Base-by-base conservation (phyloP, 305 asterid species). In the Andrographis paniculata region DNA sequence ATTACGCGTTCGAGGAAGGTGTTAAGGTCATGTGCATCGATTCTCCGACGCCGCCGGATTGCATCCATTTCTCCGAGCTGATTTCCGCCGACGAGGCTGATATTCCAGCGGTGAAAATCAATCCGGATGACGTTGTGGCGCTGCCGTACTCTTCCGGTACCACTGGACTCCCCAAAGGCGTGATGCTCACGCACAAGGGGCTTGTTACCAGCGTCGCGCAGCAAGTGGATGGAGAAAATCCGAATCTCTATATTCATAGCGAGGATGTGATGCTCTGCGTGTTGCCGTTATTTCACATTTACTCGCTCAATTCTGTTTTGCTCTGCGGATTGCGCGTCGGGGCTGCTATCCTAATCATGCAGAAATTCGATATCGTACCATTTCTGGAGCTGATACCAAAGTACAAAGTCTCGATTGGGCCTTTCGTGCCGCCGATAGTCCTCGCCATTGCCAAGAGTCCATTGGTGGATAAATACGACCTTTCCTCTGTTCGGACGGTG, bases 101-200 rank as follows among this genome's bases (percentile, higher is more conserved):
- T 0, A 19, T 78, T 42, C 92, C 92, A 35, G 76, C 57, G 15
- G 93, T 71, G 40, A 60, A 71, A 20, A 72, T 84, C 52, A 38
- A 36, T 19, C 62, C 92, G 1, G 88, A 81, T 2, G 97, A 84
- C 28, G 87, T 69, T 56, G 95, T 87, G 55, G 86, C 95, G 4
- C 72, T 87, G 53, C 97, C 97, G 44, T 87, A 81, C 65, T 84
- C 95, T 18, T 87, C 97, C 35, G 97, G 97, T 2, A 87, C 97
- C 21, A 87, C 97, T 2, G 97, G 97, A 37, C 59, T 87, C 20
- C 95, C 97, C 1, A 87, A 87, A 60, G 96, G 96, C 5, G 96
- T 87, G 60, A 87, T 87, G 94, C 70, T 87, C 18, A 87, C 95
- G 31, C 97, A 87, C 56, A 79, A 71, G 35, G 86, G 94, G 1